Evolutionary conservation across 208 protist genomes (phyloP).

Genomic region (Wallacemonas sp.): DNA sequence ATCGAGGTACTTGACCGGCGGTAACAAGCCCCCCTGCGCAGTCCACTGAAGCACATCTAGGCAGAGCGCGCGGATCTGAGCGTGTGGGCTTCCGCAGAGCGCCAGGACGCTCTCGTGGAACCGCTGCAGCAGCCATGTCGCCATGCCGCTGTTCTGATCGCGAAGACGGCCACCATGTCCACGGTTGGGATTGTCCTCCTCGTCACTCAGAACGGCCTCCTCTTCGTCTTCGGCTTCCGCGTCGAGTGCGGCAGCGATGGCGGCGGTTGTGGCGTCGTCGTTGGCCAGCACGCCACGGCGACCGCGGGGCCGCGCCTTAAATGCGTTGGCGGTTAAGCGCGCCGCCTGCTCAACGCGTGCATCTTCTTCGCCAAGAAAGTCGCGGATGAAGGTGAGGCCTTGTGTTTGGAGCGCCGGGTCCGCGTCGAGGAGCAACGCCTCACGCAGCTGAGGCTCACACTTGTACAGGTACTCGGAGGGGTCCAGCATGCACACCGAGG

Average conservation of each 20-base stretch:
- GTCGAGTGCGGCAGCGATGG: conserved; percentile 4
- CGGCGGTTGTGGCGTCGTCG: background rate
- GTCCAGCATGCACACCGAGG: conserved; percentile 82
- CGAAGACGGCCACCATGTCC: conserved; percentile 6
- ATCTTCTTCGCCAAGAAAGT: conserved; percentile 86
- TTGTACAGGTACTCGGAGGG: conserved; percentile 68
- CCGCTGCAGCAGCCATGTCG: conserved; percentile 79
- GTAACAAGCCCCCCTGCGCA: conserved; percentile 63
- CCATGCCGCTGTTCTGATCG: conserved; percentile 88
- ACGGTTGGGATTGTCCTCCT: conserved; percentile 1
- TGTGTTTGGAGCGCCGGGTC: conserved; percentile 54
- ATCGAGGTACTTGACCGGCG: conserved; percentile 61
- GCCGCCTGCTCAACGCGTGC: conserved; percentile 63
- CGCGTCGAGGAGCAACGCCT: conserved; percentile 30
- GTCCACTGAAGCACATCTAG: conserved; percentile 66
- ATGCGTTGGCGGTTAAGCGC: conserved; percentile 10
- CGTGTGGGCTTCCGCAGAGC: conserved; percentile 34
- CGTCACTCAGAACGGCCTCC: background rate
- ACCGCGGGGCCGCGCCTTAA: background rate
- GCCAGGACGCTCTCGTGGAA: conserved; percentile 56
- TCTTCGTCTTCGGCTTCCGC: conserved; percentile 6
- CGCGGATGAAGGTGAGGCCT: conserved; percentile 73
- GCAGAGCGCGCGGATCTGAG: conserved; percentile 47
- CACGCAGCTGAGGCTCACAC: conserved; percentile 42
- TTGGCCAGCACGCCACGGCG: background rate